These are phyloP conservation scores for Lactarius psammicola DNA, from an alignment of 768 basidiomycete species.

Conservation along the genomic window DNA sequence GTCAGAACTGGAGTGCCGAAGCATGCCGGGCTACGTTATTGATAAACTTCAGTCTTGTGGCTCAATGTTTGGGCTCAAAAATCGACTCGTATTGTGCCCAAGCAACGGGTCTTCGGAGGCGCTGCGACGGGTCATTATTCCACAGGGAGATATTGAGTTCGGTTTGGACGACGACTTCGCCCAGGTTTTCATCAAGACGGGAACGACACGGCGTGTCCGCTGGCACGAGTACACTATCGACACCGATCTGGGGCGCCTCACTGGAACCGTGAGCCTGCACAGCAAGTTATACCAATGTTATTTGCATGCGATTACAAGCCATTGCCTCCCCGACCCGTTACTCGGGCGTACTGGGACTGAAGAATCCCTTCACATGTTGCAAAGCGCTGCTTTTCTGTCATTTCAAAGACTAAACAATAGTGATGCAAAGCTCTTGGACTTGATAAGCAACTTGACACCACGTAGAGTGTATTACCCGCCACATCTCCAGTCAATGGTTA, in stretches of 20 bases:
- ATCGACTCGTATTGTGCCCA: constrained; percentile 30
- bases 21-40: no score
- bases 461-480: not conserved
- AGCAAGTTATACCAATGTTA: constrained; percentile 41
- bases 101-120: not conserved
- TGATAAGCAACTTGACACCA: constrained; percentile 6
- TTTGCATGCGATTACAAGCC: constrained; percentile 48
- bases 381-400: constrained; percentile 37
- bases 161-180: not conserved
- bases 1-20: no score
- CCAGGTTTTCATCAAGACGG: not conserved
- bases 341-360: no score
- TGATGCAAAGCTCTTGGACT: not conserved
- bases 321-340: constrained; percentile 36
- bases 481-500: not conserved
- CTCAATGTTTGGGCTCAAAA: constrained; percentile 45
- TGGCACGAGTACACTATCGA: constrained; percentile 36
- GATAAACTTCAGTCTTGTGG: constrained; percentile 27
- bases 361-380: no score
- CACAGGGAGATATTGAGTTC: constrained; percentile 8
- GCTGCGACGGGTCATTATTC: constrained; percentile 17
- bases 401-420: constrained; percentile 37
- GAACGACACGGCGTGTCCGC: not conserved
- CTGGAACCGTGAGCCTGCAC: constrained; percentile 32
- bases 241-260: constrained; percentile 28